Evolutionary conservation across 2,329 filamentous ascomycete species (phyloP).

Genomic region (Verticillium albo-atrum): DNA sequence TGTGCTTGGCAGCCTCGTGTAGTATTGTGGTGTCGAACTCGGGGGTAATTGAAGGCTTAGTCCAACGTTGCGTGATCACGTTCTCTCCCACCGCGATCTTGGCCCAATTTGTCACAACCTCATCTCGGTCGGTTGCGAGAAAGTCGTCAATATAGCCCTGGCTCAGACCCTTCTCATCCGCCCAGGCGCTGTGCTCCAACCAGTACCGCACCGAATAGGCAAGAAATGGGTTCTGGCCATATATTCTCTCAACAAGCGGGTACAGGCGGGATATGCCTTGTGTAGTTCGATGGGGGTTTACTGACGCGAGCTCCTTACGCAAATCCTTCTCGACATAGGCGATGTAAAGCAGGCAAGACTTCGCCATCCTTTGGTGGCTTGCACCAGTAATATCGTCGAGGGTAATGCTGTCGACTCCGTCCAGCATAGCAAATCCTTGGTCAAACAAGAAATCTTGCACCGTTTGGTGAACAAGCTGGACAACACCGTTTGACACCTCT

Average conservation of each 20-base stretch:
- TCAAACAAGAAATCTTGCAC: conserved; percentile 26
- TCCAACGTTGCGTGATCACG: not conserved
- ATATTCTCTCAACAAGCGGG: not conserved
- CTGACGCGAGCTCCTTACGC: not conserved
- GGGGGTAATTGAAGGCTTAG: not conserved
- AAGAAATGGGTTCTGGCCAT: not conserved
- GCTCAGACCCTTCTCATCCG: not conserved
- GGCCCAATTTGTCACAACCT: not conserved
- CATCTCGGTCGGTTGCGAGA: not conserved
- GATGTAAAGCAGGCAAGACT: not conserved
- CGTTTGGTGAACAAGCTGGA: conserved; percentile 29
- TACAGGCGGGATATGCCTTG: not conserved
- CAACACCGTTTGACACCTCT: conserved; percentile 12
- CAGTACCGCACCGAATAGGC: not conserved
- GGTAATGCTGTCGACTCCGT: not conserved
- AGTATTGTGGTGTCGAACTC: not conserved
- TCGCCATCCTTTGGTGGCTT: not conserved
- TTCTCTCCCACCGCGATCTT: not conserved
- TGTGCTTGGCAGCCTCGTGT: not conserved
- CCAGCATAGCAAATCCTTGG: conserved; percentile 11
- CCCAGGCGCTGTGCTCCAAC: not conserved
- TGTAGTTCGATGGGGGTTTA: not conserved
- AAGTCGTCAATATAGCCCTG: not conserved
- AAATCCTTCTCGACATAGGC: not conserved
- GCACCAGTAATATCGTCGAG: not conserved